phyloP scores from a whole-genome alignment of 495 filamentous ascomycete genomes.

The Aspergillus baeticus region DNA sequence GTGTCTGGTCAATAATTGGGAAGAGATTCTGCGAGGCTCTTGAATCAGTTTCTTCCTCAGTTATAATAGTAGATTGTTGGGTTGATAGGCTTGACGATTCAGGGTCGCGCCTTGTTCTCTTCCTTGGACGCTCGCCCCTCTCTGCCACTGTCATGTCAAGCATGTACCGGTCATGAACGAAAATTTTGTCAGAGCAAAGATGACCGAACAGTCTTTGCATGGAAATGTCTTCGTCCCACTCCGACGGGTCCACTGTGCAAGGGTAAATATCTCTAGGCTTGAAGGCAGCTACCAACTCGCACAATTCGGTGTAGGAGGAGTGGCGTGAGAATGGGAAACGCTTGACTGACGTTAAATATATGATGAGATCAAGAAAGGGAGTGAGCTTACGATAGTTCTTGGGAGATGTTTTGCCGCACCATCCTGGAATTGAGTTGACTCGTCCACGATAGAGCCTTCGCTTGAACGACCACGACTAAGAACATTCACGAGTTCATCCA shows the following conservation, averaged over 20 bases:
- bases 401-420: constrained; percentile 7
- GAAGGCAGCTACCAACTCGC: constrained; percentile 65
- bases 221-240: constrained; percentile 62
- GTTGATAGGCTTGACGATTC: constrained; percentile 24
- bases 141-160: constrained; percentile 24
- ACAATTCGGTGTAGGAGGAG: constrained; percentile 81
- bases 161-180: constrained; percentile 69
- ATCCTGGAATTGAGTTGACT: background rate
- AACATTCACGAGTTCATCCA: constrained; percentile 41
- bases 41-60: constrained; percentile 7
- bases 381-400: constrained; percentile 17
- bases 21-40: background rate
- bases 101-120: constrained; percentile 26
- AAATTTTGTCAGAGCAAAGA: constrained; percentile 57
- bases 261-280: constrained; percentile 77
- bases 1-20: background rate
- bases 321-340: constrained; percentile 87
- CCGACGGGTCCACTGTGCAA: constrained; percentile 68
- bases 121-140: constrained; percentile 20
- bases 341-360: constrained; percentile 18
- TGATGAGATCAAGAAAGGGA: background rate
- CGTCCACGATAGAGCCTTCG: background rate
- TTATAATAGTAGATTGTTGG: constrained; percentile 18
- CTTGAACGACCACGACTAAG: constrained; percentile 26
- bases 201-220: constrained; percentile 70